Base-by-base conservation (phyloP, 176 grass and related monocot species). In the Oryza punctata region DNA sequence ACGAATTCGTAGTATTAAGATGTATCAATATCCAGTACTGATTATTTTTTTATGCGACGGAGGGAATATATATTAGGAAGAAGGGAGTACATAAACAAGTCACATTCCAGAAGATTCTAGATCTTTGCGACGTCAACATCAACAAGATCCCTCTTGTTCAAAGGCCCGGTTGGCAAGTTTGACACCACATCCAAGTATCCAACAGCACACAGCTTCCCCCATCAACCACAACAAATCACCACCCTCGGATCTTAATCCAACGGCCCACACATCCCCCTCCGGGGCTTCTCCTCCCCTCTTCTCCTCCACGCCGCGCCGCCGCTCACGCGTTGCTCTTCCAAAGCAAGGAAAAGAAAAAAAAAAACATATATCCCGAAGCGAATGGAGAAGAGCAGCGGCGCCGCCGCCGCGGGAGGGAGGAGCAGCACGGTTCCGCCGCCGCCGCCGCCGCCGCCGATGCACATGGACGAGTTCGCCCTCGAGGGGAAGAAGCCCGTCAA, bases 401-500 rank as follows among this genome's bases (percentile, higher is more conserved):
- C 19, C 44, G 75, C 30, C 33, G 33, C 72, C 30, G 73, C 73
- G 37, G 75, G 72, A 67, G 80, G 65, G 71, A 73, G 50, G 18
- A 54, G 49, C 49, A 47, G 73, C 67, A 37, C 45, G 37, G 35
- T n/a, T n/a, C n/a, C n/a, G n/a, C n/a, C n/a, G n/a, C n/a, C 69
- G 38, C 76, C 76, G 8, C 77, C 76, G 8, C 77, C 86, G 50
- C 77, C 86, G 86, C 27, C 66, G 57, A 35, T 74, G 70, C 54
- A 85, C 6, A 18, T 91, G 29, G 97, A 96, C 10, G 81, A 90
- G 5, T 73, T 92, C 18, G 69, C 72, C 29, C 65, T 90, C 25
- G 85, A 46, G 57, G 86, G 82, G 13, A 96, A 99, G 93, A 99
- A 90, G 83, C 88, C 85, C 15, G 66, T 93, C 57, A 98, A 95